These are phyloP conservation scores for Pyrrhoderma lamaoense DNA, from an alignment of 1,284 basidiomycete species.

Conservation along the genomic window DNA sequence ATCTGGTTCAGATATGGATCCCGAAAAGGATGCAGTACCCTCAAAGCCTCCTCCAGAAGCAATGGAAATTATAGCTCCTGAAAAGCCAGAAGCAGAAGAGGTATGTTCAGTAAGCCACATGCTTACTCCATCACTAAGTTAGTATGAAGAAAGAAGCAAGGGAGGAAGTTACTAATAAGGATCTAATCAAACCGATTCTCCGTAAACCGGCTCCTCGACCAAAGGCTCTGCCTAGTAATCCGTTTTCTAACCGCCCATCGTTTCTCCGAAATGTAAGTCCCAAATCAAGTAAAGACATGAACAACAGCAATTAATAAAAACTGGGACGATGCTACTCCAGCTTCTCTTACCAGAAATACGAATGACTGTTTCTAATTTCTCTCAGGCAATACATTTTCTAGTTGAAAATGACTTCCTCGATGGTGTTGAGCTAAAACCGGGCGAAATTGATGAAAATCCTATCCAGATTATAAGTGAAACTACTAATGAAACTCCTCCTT, in stretches of 20 bases:
- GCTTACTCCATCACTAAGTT: background rate
- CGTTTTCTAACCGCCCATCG: constrained; percentile 60
- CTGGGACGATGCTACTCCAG: constrained; percentile 30
- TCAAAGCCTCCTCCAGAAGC: constrained; percentile 39
- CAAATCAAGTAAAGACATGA: background rate
- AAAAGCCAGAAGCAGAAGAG: background rate
- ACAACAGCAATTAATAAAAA: background rate
- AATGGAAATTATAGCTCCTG: background rate
- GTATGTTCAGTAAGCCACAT: background rate
- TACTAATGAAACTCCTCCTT: constrained; percentile 15
- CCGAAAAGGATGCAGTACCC: constrained; percentile 33
- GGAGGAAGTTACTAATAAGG: background rate
- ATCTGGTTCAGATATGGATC: constrained; percentile 46
- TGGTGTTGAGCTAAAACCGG: constrained; percentile 76
- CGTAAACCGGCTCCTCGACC: constrained; percentile 39
- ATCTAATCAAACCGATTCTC: constrained; percentile 8
- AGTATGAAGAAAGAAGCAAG: too few relatives aligned
- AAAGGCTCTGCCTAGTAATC: constrained; percentile 49
- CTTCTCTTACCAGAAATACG: constrained; percentile 86
- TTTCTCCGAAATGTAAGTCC: constrained; percentile 67
- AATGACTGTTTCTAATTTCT: constrained; percentile 86
- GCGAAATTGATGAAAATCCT: constrained; percentile 64
- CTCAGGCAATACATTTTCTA: constrained; percentile 89
- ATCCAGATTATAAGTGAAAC: constrained; percentile 50
- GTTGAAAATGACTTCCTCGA: constrained; percentile 88